Conservation (phyloP, 352 stramenopile genomes). For the Halophytophthora polymorphica region DNA sequence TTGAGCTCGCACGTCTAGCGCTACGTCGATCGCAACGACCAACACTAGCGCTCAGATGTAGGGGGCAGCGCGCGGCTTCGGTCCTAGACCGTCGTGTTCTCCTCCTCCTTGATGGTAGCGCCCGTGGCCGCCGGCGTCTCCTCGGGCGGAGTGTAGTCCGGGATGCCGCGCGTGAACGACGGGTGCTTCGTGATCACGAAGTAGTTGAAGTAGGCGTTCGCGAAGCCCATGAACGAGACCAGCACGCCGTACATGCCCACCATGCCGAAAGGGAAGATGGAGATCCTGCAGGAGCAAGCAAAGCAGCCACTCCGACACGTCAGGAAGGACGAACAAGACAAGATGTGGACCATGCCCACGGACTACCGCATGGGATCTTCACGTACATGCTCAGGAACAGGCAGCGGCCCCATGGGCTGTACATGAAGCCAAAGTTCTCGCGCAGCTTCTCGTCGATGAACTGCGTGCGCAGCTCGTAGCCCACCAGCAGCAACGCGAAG, state of each 20-base stretch:
- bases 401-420: slow-evolving; percentile 84
- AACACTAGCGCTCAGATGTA: background rate
- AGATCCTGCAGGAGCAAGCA: slow-evolving; percentile 49
- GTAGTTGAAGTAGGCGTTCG: slow-evolving; percentile 90
- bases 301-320: slow-evolving; percentile 7
- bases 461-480: slow-evolving; percentile 79
- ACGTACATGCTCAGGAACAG: slow-evolving; percentile 85
- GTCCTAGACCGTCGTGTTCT: slow-evolving; percentile 38
- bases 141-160: slow-evolving; percentile 76
- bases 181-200: slow-evolving; percentile 89
- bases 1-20: background rate
- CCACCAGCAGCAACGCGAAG: slow-evolving; percentile 79
- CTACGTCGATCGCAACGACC: too few relatives aligned
- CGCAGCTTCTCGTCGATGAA: slow-evolving; percentile 66
- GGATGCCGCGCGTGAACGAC: slow-evolving; percentile 80
- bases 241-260: slow-evolving; percentile 77
- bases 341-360: background rate
- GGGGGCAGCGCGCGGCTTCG: background rate
- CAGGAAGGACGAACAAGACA: background rate
- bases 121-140: slow-evolving; percentile 34
- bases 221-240: slow-evolving; percentile 71
- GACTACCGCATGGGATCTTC: too few relatives aligned
- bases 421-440: slow-evolving; percentile 87
- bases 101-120: slow-evolving; percentile 20
- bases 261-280: slow-evolving; percentile 88